These are phyloP conservation scores for Acacia acuminata DNA, from an alignment of 306 rosid species.

Conservation along the genomic window DNA sequence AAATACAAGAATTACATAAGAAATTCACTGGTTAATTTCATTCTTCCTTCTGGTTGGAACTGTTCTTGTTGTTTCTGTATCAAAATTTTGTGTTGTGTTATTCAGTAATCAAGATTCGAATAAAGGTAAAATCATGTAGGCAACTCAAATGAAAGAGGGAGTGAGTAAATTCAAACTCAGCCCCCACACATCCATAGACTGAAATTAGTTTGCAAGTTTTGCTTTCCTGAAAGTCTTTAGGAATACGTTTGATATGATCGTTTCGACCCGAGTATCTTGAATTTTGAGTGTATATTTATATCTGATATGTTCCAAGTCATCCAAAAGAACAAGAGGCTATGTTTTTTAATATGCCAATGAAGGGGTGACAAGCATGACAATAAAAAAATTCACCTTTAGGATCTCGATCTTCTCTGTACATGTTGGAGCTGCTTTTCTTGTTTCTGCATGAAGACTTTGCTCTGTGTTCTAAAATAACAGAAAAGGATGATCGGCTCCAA, in stretches of 20 bases:
- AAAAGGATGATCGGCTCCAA: not conserved
- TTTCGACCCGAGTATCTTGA: not conserved
- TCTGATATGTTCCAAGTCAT: not conserved
- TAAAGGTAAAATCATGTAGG: not conserved
- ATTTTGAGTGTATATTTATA: not conserved
- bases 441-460: constrained; percentile 23
- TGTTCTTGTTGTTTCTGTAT: constrained; percentile 25
- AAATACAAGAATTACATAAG: not conserved
- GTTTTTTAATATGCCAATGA: not conserved
- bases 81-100: constrained; percentile 13
- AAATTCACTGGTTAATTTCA: constrained; percentile 6
- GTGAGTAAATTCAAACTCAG: too few species aligned
- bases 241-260: not conserved
- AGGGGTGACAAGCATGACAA: not conserved
- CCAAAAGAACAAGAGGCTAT: not conserved
- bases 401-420: constrained; percentile 22
- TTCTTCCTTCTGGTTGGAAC: constrained; percentile 19
- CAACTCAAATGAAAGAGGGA: not conserved
- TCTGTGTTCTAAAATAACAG: constrained; percentile 23
- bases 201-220: not conserved
- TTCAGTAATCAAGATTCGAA: not conserved
- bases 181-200: not conserved
- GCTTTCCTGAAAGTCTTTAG: not conserved
- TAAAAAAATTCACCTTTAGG: not conserved
- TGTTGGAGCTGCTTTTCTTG: constrained; percentile 17